These are phyloP conservation scores for Xerocomus nothofagi DNA, from an alignment of 1,284 basidiomycete genomes.

Conservation along the genomic window DNA sequence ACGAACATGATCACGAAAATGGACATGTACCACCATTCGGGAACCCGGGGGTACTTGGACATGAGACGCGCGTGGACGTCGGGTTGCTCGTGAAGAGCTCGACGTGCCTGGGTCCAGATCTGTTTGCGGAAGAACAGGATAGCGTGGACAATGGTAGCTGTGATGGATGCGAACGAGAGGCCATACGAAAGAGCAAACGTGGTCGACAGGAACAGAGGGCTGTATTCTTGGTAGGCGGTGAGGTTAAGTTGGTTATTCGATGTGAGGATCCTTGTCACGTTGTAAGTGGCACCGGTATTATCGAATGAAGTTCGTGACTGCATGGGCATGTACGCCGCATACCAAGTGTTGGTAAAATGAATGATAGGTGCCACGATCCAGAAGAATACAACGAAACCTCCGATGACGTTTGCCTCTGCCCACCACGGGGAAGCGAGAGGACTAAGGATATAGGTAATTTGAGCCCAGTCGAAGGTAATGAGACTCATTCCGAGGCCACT, in stretches of 20 bases:
- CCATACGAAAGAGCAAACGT: conserved; percentile 72
- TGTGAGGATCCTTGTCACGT: conserved; percentile 66
- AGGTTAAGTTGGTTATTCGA: conserved; percentile 56
- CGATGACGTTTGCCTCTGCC: conserved; percentile 79
- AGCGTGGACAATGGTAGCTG: conserved; percentile 69
- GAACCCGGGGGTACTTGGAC: conserved; percentile 68
- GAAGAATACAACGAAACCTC: conserved; percentile 77
- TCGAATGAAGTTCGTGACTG: conserved; percentile 56
- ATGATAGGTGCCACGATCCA: conserved; percentile 74
- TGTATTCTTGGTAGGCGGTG: conserved; percentile 73
- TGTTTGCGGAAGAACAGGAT: conserved; percentile 68
- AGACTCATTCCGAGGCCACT: conserved; percentile 78
- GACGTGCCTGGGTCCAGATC: conserved; percentile 55
- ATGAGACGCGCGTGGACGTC: conserved; percentile 77
- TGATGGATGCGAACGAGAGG: conserved; percentile 67
- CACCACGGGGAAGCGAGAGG: conserved; percentile 70
- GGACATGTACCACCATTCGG: conserved; percentile 69
- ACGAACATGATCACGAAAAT: conserved; percentile 52
- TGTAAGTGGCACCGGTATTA: conserved; percentile 66
- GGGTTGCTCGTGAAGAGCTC: conserved; percentile 59
- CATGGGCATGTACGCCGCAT: conserved; percentile 61
- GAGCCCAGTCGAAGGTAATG: conserved; percentile 76
- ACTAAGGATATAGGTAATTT: conserved; percentile 53
- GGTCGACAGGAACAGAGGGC: conserved; percentile 79
- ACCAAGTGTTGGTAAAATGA: conserved; percentile 64